phyloP scores from a whole-genome alignment of 2,329 filamentous ascomycete species.

The Calonectria ilicicola region DNA sequence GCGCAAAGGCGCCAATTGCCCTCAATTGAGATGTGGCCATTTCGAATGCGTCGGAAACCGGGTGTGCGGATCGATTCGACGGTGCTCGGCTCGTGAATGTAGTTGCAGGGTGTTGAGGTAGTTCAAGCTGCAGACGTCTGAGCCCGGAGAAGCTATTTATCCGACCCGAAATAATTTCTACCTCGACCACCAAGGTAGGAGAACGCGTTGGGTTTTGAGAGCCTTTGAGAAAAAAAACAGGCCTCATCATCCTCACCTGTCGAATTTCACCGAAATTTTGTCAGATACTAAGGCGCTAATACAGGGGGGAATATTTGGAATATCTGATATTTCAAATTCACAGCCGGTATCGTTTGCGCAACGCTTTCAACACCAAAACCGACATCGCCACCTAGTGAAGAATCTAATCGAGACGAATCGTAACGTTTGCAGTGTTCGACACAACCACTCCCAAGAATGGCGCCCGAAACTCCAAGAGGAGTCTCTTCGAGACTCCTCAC shows the following conservation, averaged over 20 bases:
- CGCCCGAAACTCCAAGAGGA: conserved; percentile 67
- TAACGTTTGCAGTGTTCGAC: neutral
- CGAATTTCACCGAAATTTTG: neutral
- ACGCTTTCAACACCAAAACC: neutral
- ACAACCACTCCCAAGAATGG: conserved; percentile 47
- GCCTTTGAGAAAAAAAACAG: neutral
- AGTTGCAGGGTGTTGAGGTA: conserved; percentile 38
- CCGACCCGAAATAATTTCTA: conserved; percentile 40
- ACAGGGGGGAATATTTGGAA: neutral
- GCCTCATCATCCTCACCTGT: neutral
- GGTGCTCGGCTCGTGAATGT: conserved; percentile 34
- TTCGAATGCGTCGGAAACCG: conserved; percentile 34
- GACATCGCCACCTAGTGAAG: neutral
- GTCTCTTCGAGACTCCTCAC: conserved; percentile 91
- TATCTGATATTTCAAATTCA: neutral
- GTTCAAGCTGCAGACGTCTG: conserved; percentile 31
- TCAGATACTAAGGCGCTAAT: neutral
- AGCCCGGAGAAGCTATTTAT: conserved; percentile 37
- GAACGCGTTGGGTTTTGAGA: neutral
- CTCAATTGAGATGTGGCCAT: conserved; percentile 62
- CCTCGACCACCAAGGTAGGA: neutral
- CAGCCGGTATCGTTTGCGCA: neutral
- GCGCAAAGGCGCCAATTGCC: conserved; percentile 57
- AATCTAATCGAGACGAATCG: neutral
- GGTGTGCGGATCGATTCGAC: conserved; percentile 44